phyloP scores from a whole-genome alignment of 768 basidiomycete genomes.

The Pholiota microspora region DNA sequence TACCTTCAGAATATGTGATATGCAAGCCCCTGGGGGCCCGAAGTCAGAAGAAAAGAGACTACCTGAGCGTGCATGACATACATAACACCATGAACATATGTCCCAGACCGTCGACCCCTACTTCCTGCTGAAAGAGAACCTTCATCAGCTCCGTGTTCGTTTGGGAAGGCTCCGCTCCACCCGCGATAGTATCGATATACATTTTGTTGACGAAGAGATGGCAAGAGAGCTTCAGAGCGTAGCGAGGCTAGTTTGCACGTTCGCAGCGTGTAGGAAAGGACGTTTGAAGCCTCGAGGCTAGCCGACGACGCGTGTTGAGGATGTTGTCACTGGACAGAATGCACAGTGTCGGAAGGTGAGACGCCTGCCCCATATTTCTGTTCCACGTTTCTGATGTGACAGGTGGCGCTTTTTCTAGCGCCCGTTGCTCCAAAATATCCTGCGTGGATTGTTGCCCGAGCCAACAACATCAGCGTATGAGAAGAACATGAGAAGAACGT shows the following conservation, averaged over 20 bases:
- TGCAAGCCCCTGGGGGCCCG: not conserved
- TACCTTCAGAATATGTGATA: not conserved
- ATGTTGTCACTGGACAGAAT: not conserved
- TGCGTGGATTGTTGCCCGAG: not conserved
- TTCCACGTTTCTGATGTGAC: not conserved
- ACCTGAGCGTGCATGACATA: not conserved
- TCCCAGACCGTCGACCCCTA: not conserved
- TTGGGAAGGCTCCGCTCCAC: not conserved
- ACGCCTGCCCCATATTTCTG: not conserved
- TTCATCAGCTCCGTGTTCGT: not conserved
- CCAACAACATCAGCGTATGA: not conserved
- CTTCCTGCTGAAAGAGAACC: not conserved
- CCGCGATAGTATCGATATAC: not conserved
- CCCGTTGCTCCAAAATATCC: not conserved
- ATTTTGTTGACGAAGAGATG: not conserved
- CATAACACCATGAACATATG: not conserved
- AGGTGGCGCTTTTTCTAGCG: not conserved
- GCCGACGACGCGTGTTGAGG: not conserved
- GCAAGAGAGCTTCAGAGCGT: not conserved
- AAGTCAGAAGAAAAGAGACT: not conserved
- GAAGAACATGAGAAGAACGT: too few species aligned
- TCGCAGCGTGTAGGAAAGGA: constrained; percentile 9
- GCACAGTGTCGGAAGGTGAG: not conserved
- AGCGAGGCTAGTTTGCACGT: not conserved
- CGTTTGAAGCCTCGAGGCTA: constrained; percentile 9